Evolutionary conservation across 2,329 filamentous ascomycete species (phyloP).

Genomic region (Monosporascus cannonballus): DNA sequence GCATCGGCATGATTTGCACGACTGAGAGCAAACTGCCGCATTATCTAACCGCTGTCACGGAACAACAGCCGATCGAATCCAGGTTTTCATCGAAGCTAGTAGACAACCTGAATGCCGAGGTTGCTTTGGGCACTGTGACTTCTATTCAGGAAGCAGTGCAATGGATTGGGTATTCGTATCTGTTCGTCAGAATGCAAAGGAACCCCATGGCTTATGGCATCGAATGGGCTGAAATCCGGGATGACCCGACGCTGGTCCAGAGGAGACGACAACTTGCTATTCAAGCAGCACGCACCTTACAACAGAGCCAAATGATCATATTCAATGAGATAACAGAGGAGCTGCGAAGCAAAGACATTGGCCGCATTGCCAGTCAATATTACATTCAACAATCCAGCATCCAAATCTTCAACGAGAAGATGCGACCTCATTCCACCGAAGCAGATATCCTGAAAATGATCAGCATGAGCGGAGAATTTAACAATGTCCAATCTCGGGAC

Average conservation of each 20-base stretch:
- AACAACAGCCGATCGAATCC: conserved; percentile 97
- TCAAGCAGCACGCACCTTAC: conserved; percentile 78
- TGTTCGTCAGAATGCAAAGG: conserved; percentile 93
- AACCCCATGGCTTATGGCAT: conserved; percentile 92
- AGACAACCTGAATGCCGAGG: conserved; percentile 94
- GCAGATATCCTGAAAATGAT: conserved; percentile 95
- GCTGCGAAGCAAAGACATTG: conserved; percentile 88
- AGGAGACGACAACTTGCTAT: conserved; percentile 80
- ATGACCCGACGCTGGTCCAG: conserved; percentile 84
- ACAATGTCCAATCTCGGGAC: conserved; percentile 91
- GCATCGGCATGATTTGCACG: conserved; percentile 97
- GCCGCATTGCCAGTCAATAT: conserved; percentile 93
- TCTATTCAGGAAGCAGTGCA: conserved; percentile 90
- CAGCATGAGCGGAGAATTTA: conserved; percentile 94
- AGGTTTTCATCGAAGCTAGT: conserved; percentile 89
- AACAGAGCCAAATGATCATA: conserved; percentile 97
- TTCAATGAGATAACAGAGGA: conserved; percentile 95
- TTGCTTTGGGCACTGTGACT: conserved; percentile 88
- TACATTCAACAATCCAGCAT: conserved; percentile 93
- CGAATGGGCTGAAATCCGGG: conserved; percentile 82
- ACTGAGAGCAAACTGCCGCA: conserved; percentile 89
- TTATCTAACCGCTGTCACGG: conserved; percentile 87
- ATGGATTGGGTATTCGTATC: conserved; percentile 96
- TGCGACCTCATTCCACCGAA: conserved; percentile 79
- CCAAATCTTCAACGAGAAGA: conserved; percentile 93